Percentiles rank a stretch among this genome's conserved stretches.
phyloP scores from a whole-genome alignment of 106 monocot genomes.

The Dendrobium huoshanense region DNA sequence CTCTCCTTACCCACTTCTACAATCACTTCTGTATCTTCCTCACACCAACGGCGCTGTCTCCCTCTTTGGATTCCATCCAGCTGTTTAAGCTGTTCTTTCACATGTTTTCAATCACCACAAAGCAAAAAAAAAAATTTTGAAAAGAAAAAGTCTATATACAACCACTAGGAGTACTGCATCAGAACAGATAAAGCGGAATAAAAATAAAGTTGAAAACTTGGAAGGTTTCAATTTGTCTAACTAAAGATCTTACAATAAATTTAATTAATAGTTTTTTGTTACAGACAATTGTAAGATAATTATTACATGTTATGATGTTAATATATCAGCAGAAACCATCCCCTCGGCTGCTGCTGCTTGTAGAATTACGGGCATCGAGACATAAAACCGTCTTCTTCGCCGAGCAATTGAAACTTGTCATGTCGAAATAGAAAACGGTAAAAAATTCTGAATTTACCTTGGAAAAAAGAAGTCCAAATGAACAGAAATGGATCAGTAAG shows the following conservation, averaged over 20 bases:
- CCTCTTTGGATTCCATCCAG: conserved; percentile 8
- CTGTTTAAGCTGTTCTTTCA: conserved; percentile 5
- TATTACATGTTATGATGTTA: neutral
- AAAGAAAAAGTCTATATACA: neutral
- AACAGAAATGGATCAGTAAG: neutral
- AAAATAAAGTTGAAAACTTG: neutral
- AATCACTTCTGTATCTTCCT: neutral
- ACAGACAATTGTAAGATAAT: neutral
- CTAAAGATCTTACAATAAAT: neutral
- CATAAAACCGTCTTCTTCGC: conserved; percentile 10
- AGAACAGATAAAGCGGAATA: neutral
- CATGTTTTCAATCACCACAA: conserved; percentile 5
- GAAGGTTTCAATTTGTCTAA: neutral
- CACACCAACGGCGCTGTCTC: neutral
- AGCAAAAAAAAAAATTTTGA: neutral
- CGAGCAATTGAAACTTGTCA: neutral
- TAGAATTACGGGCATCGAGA: neutral
- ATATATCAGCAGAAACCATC: conserved; percentile 5
- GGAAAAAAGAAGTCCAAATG: neutral
- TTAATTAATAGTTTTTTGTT: neutral
- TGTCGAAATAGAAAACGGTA: neutral
- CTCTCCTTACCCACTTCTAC: neutral
- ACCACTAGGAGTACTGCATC: neutral
- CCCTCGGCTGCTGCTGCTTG: conserved; percentile 1
- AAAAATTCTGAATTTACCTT: neutral